Conservation (phyloP, 164 flowering plant genomes). For the Euptelea pleiosperma region DNA sequence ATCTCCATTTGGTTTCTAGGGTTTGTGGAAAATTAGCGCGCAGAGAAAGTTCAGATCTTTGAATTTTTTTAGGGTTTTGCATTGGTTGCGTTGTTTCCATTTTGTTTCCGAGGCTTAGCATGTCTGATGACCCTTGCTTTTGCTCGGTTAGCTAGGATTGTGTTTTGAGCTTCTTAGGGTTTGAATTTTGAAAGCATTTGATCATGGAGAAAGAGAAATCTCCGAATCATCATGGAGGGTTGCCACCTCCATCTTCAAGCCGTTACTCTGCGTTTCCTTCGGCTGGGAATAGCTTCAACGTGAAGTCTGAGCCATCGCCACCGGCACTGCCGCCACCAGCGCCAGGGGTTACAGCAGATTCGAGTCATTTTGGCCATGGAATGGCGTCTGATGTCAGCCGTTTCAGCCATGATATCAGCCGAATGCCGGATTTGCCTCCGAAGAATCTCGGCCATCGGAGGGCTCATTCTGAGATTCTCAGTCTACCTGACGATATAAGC, state of each 20-base stretch:
- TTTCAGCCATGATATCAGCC: slow-evolving; percentile 84
- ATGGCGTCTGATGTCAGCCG: slow-evolving; percentile 36
- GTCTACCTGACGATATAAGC: slow-evolving; percentile 91
- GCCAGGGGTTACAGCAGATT: slow-evolving; percentile 27
- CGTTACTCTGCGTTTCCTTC: slow-evolving; percentile 16
- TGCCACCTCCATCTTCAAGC: slow-evolving; percentile 23
- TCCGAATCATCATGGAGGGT: slow-evolving; percentile 13
- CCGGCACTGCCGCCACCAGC: slow-evolving; percentile 14
- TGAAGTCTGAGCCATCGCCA: slow-evolving; percentile 18
- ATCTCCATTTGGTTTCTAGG: no score
- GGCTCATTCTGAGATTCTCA: slow-evolving; percentile 92
- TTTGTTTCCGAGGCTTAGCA: no score
- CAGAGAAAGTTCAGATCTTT: no score
- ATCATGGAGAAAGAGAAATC: slow-evolving; percentile 31
- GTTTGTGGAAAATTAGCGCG: no score
- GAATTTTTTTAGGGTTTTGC: no score
- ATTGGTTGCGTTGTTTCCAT: no score
- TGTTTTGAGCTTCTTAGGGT: background rate
- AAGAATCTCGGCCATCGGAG: slow-evolving; percentile 81
- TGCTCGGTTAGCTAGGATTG: background rate
- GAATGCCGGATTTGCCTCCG: slow-evolving; percentile 88
- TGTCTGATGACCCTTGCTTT: no score
- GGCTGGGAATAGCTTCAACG: slow-evolving; percentile 5
- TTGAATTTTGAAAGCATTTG: background rate
- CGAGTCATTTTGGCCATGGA: slow-evolving; percentile 37